These are phyloP conservation scores for Komagataella populi DNA, from an alignment of 805 yeast species.

Conservation along the genomic window DNA sequence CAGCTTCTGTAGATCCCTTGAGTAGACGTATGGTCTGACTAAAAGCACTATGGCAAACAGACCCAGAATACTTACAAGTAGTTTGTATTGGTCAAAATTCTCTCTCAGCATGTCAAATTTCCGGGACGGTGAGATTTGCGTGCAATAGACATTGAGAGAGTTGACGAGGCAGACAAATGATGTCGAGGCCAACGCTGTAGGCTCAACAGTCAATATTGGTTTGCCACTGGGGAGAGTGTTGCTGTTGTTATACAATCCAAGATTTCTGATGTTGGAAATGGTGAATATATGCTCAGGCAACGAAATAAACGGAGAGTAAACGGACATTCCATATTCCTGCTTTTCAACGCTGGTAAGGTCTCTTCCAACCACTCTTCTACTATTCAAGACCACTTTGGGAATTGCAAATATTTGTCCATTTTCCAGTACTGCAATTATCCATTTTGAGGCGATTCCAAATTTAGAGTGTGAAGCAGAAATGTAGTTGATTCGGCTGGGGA, in stretches of 20 bases:
- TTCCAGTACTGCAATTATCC: constrained; percentile 43
- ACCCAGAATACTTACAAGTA: constrained; percentile 43
- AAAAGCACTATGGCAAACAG: constrained; percentile 31
- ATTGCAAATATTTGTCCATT: constrained; percentile 51
- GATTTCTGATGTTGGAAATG: constrained; percentile 34
- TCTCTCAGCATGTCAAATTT: constrained; percentile 67
- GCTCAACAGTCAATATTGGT: constrained; percentile 11
- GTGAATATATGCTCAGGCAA: constrained; percentile 34
- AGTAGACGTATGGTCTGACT: constrained; percentile 43
- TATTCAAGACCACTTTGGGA: constrained; percentile 59
- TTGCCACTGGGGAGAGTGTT: not conserved
- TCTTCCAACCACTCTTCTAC: constrained; percentile 52
- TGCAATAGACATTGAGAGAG: constrained; percentile 66
- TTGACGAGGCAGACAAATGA: constrained; percentile 45
- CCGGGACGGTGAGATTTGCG: constrained; percentile 66
- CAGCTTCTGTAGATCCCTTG: constrained; percentile 25
- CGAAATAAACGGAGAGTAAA: constrained; percentile 52
- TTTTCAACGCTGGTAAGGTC: constrained; percentile 37
- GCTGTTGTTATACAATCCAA: constrained; percentile 6
- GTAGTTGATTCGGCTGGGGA: constrained; percentile 43
- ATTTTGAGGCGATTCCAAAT: constrained; percentile 55
- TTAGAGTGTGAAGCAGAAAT: constrained; percentile 44
- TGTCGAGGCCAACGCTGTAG: constrained; percentile 76
- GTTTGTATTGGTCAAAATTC: constrained; percentile 52
- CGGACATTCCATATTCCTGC: constrained; percentile 41